phyloP scores from a whole-genome alignment of 306 rosid species.

The Dryas alaskensis region DNA sequence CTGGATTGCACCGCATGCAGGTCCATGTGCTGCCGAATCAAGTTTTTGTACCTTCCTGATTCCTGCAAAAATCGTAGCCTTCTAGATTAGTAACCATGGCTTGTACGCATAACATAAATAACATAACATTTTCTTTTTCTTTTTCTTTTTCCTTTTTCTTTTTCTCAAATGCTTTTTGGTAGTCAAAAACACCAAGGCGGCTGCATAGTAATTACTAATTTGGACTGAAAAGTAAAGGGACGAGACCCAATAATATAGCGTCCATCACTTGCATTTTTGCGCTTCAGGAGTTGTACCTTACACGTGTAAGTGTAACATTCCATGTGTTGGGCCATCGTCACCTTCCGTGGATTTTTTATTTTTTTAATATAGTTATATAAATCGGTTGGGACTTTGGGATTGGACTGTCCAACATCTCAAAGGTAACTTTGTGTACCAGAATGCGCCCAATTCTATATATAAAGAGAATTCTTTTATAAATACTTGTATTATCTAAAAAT shows the following conservation, averaged over 20 bases:
- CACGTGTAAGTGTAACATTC: neutral
- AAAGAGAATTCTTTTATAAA: too few species aligned
- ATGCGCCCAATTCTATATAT: too few species aligned
- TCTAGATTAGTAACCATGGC: neutral
- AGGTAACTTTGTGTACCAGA: too few species aligned
- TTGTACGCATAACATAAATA: neutral
- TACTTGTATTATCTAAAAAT: too few species aligned
- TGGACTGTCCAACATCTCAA: neutral
- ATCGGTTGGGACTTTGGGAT: neutral
- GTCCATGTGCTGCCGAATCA: conserved; percentile 50
- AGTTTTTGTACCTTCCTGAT: conserved; percentile 39
- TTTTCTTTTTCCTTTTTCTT: too few species aligned
- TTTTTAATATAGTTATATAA: neutral
- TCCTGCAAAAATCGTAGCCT: conserved; percentile 28
- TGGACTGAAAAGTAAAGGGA: neutral
- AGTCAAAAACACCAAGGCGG: too few species aligned
- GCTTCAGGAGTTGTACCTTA: neutral
- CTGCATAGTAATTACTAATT: neutral
- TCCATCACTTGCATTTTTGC: neutral
- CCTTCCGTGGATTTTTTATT: neutral
- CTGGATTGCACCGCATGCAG: conserved; percentile 38
- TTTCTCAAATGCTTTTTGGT: too few species aligned
- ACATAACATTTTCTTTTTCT: too few species aligned
- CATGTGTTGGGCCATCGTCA: neutral
- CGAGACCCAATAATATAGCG: neutral